Evolutionary conservation across 2,329 filamentous ascomycete species (phyloP), one percentile per base, ranked within the genome.

Genomic region (Clonostachys sp.): DNA sequence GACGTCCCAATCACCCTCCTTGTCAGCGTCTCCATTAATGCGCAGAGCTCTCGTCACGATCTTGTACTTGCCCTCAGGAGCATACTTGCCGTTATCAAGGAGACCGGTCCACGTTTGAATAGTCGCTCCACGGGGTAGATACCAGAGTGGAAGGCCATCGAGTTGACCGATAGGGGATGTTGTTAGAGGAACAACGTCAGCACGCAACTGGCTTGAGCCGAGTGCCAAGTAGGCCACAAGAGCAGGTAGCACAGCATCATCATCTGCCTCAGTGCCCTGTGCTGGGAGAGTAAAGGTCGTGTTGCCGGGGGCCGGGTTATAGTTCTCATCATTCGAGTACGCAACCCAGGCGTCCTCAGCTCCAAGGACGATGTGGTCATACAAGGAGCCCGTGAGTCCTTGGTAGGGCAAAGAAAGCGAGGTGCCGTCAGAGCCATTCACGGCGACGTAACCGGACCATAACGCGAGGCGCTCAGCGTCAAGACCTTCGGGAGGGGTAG

Each of bases 41-140:
- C 68, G 70, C 51, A 81, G 58, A 3, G 76, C 72, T 48, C 68
- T 68, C 33, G 79, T 63, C 2, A 64, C 63, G 44, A 81, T 63
- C 58, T 71, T 73, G 60, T 82, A 81, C 30, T 57, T 55, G 12
- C 78, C 78, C 1, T 67, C 63, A 1, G 75, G 70, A 2, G 68
- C 77, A 50, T 73, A 78, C 2, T 55, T 64, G 13, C 75, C 76
- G 10, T 73, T 67, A 0, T 63, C 62, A 6, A 81, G 60, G 45
- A 63, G 61, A 12, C 78, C 78, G 44, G 74, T 69, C 67, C 74
- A 82, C 0, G 48, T 45, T 6, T 60, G 36, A 6, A 53, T 46
- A 48, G 57, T 50, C 8, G 59, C 48, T 34, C 49, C 52, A 55
- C 68, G 41, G 10, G 36, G 7, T 8, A 39, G 36, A 39, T 39